Evolutionary conservation across 179 eudicot genomes (phyloP).

Genomic region (Amaranthus tricolor): DNA sequence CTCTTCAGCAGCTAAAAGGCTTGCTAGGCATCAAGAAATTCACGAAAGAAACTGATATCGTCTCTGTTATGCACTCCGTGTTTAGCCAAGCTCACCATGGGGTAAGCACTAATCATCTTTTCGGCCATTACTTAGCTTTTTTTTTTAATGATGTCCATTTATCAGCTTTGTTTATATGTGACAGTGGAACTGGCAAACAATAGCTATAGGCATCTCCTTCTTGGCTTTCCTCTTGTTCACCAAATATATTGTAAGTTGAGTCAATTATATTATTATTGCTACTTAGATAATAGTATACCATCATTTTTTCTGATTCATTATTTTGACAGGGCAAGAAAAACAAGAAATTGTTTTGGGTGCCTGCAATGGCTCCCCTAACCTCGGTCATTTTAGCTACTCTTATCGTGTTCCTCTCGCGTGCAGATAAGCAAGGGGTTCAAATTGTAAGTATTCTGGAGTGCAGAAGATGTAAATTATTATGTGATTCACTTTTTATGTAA

Average conservation of each 20-base stretch:
- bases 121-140: not conserved
- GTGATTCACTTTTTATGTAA: not conserved
- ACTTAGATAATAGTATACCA: not conserved
- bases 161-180: not conserved
- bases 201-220: slow-evolving; percentile 31
- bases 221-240: slow-evolving; percentile 27
- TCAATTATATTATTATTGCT: no score
- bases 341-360: slow-evolving; percentile 30
- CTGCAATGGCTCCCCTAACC: slow-evolving; percentile 32
- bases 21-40: slow-evolving; percentile 29
- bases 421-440: slow-evolving; percentile 31
- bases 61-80: slow-evolving; percentile 27
- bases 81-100: slow-evolving; percentile 18
- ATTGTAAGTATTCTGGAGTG: slow-evolving; percentile 23
- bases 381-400: slow-evolving; percentile 29
- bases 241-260: slow-evolving; percentile 25
- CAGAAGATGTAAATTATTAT: not conserved
- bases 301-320: not conserved
- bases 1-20: slow-evolving; percentile 35
- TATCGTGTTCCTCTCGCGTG: slow-evolving; percentile 24
- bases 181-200: slow-evolving; percentile 36
- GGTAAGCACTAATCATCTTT: slow-evolving; percentile 10
- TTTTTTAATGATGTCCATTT: not conserved
- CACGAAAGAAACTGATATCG: slow-evolving; percentile 26
- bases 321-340: slow-evolving; percentile 28